These are phyloP conservation scores for Fusarium siculi DNA, from an alignment of 2,329 filamentous ascomycete species.

Conservation along the genomic window DNA sequence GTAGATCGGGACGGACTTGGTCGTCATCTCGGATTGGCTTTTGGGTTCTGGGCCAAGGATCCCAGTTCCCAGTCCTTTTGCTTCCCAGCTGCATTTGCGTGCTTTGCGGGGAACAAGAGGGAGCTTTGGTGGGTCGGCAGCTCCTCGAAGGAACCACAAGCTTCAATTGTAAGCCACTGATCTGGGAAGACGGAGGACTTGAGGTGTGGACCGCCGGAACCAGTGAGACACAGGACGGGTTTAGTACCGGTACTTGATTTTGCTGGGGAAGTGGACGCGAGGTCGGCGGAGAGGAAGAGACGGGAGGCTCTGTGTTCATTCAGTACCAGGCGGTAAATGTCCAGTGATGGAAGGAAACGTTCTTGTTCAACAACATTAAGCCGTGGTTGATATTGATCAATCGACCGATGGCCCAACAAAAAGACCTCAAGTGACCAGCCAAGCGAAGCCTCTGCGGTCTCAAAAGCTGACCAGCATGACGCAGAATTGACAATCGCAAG, in stretches of 20 bases:
- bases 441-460: background rate
- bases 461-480: constrained; percentile 17
- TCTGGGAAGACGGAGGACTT: constrained; percentile 19
- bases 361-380: background rate
- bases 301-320: background rate
- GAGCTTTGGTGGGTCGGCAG: constrained; percentile 35
- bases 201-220: constrained; percentile 10
- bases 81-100: background rate
- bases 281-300: constrained; percentile 13
- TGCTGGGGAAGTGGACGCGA: constrained; percentile 4
- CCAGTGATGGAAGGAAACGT: background rate
- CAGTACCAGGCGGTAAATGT: background rate
- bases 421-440: background rate
- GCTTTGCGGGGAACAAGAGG: constrained; percentile 41
- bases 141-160: constrained; percentile 17
- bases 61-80: constrained; percentile 13
- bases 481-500: constrained; percentile 21
- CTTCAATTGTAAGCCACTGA: constrained; percentile 32
- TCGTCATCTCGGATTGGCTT: constrained; percentile 16
- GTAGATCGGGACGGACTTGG: constrained; percentile 45
- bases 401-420: background rate
- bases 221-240: constrained; percentile 24
- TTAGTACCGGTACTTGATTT: constrained; percentile 19
- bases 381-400: background rate
- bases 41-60: background rate